Conservation (phyloP, 495 filamentous ascomycete species). For the Daldinia loculata region DNA sequence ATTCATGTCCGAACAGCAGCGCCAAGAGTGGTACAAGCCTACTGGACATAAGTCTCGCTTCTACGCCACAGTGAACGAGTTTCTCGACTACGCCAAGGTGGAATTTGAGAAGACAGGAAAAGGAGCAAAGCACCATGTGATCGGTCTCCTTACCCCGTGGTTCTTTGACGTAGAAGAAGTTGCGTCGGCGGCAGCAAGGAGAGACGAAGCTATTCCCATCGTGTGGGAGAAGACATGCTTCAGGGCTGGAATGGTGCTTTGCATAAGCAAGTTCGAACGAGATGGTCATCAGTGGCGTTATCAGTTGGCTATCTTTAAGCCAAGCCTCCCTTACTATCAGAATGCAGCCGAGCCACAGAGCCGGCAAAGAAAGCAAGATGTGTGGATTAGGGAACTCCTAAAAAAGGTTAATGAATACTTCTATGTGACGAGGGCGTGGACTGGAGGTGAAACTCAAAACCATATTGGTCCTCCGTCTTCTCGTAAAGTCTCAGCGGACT, state of each 20-base stretch:
- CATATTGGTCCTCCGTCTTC: background rate
- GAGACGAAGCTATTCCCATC: background rate
- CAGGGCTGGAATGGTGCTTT: conserved; percentile 20
- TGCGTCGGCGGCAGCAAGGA: background rate
- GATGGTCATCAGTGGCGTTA: background rate
- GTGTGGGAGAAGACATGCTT: conserved; percentile 19
- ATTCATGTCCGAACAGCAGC: conserved; percentile 21
- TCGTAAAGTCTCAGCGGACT: conserved; percentile 14
- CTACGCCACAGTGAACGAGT: conserved; percentile 32
- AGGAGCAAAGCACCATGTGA: background rate
- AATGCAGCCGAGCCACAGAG: background rate
- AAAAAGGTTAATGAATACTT: background rate
- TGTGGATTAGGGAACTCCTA: conserved; percentile 8
- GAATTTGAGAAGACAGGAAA: conserved; percentile 12
- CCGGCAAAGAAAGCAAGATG: conserved; percentile 7
- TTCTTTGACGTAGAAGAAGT: conserved; percentile 18
- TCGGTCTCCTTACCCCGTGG: conserved; percentile 37
- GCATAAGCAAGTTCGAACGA: background rate
- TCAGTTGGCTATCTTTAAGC: conserved; percentile 23
- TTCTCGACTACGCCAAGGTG: conserved; percentile 15
- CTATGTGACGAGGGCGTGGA: background rate
- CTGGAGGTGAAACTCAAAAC: background rate
- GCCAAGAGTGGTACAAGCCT: conserved; percentile 22
- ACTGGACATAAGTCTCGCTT: conserved; percentile 32
- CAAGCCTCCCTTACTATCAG: background rate